phyloP scores from a whole-genome alignment of 148 eudicot species.

The Chenopodium album region DNA sequence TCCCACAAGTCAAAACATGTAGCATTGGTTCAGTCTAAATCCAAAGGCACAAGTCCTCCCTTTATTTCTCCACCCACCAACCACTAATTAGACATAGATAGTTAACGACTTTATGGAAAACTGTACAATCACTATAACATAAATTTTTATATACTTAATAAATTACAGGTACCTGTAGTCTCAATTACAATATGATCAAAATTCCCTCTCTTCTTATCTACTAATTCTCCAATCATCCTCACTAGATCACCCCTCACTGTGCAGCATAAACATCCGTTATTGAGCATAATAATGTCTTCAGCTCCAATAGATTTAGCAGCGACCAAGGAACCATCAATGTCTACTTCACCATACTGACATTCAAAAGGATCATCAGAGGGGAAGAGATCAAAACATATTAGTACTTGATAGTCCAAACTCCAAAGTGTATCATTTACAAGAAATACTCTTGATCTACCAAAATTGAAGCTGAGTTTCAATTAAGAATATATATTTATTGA shows the following conservation, averaged over 20 bases:
- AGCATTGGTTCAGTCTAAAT: no score
- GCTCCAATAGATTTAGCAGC: constrained; percentile 86
- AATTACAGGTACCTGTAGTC: constrained; percentile 70
- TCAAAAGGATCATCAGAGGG: background rate
- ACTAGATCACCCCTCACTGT: constrained; percentile 99
- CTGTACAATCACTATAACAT: background rate
- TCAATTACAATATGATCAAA: constrained; percentile 97
- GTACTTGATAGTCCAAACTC: background rate
- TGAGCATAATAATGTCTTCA: constrained; percentile 97
- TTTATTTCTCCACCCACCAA: background rate
- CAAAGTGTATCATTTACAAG: background rate
- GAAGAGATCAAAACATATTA: background rate
- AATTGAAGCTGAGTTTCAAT: background rate
- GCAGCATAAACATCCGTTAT: constrained; percentile 96
- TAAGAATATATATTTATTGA: no score
- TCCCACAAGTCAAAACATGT: no score
- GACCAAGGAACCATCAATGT: constrained; percentile 70
- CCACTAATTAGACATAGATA: background rate
- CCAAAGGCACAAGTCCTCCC: background rate
- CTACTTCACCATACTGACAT: constrained; percentile 53
- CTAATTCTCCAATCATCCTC: constrained; percentile 88
- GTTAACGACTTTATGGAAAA: no score
- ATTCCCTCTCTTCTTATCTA: constrained; percentile 72
- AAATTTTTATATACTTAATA: background rate
- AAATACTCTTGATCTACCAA: background rate